These are phyloP conservation scores for Reticulomyxa filosa DNA, from an alignment of 78 protist genomes.

Conservation along the genomic window DNA sequence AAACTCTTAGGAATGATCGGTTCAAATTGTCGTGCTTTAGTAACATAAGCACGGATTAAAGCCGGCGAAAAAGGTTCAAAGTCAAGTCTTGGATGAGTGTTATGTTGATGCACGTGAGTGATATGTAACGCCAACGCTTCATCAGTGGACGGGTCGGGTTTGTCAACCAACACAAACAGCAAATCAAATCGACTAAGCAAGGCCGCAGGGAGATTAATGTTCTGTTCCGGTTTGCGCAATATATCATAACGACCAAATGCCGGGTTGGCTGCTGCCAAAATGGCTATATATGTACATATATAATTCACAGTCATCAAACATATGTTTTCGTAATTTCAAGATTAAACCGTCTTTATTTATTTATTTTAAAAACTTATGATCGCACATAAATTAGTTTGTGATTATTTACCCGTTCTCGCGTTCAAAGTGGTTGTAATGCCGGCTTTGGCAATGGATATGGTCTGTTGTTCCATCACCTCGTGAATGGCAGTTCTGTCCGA, in stretches of 20 bases:
- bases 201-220: slow-evolving; percentile 66
- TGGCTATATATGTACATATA: too few relatives aligned
- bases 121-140: slow-evolving; percentile 69
- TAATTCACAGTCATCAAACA: too few relatives aligned
- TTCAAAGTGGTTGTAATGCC: slow-evolving; percentile 97
- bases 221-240: background rate
- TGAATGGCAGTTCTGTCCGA: slow-evolving; percentile 78
- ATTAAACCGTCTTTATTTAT: too few relatives aligned
- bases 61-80: slow-evolving; percentile 20
- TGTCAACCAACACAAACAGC: slow-evolving; percentile 74
- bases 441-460: slow-evolving; percentile 91
- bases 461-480: slow-evolving; percentile 99
- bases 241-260: slow-evolving; percentile 72
- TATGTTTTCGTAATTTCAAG: too few relatives aligned
- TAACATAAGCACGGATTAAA: slow-evolving; percentile 47
- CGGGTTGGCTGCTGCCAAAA: slow-evolving; percentile 98
- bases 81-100: slow-evolving; percentile 22
- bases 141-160: slow-evolving; percentile 49
- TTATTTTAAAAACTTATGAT: too few relatives aligned
- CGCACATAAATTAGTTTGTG: too few relatives aligned
- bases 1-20: slow-evolving; percentile 49
- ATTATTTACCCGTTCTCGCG: slow-evolving; percentile 95
- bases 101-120: slow-evolving; percentile 53
- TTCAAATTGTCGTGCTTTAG: slow-evolving; percentile 9
- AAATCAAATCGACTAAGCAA: slow-evolving; percentile 87